Conservation (phyloP, 2,329 filamentous ascomycete species). For the Aspergillus sp. region DNA sequence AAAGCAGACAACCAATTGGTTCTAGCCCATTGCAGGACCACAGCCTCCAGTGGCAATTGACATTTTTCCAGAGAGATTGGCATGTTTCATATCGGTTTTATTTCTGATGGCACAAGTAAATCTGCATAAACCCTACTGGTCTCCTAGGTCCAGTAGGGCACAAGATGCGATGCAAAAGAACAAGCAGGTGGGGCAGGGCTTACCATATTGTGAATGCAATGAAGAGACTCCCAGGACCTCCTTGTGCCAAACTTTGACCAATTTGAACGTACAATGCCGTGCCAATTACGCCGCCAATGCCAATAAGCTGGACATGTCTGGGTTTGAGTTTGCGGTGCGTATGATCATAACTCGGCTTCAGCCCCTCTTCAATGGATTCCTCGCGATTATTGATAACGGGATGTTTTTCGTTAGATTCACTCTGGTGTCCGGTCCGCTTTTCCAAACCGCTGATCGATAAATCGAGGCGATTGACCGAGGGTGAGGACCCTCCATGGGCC, state of each 20-base stretch:
- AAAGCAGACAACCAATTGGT: not conserved
- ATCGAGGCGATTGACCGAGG: constrained; percentile 13
- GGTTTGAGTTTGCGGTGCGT: constrained; percentile 46
- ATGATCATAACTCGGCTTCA: constrained; percentile 27
- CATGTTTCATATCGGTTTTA: not conserved
- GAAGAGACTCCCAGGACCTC: constrained; percentile 46
- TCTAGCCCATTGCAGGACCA: not conserved
- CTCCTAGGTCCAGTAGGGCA: not conserved
- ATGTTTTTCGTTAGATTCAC: constrained; percentile 19
- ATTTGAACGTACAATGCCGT: constrained; percentile 47
- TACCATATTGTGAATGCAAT: constrained; percentile 48
- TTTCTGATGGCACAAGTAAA: not conserved
- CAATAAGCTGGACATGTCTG: constrained; percentile 48
- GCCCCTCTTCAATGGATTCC: constrained; percentile 24
- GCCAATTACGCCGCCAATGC: constrained; percentile 48
- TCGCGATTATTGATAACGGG: constrained; percentile 17
- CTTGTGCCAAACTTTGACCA: constrained; percentile 39
- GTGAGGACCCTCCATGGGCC: constrained; percentile 17
- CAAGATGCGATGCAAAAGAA: constrained; percentile 1
- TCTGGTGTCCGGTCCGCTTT: constrained; percentile 9
- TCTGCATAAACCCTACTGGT: not conserved
- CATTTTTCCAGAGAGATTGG: not conserved
- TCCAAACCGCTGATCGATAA: constrained; percentile 11
- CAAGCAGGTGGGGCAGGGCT: constrained; percentile 21
- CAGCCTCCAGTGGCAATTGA: not conserved